Evolutionary conservation across 2,329 filamentous ascomycete genomes (phyloP), one percentile per base, ranked within the genome.

Genomic region (Pseudogymnoascus sp.): DNA sequence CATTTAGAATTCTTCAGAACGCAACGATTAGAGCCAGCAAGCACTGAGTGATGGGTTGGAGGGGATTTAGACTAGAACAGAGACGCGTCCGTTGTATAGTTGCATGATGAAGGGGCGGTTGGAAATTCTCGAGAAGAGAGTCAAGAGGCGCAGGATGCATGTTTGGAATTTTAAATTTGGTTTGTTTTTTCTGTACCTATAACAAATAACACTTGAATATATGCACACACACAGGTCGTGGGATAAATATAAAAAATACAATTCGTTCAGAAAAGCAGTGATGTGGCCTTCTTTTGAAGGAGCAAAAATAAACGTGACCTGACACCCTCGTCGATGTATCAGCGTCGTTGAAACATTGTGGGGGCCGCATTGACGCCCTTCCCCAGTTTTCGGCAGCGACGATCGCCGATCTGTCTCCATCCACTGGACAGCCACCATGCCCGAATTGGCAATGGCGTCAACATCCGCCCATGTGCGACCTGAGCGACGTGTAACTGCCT

Each of bases 71-170:
- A 50, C 22, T 50, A 80, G 67, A 80, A 77, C 0, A 76, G 75
- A 1, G 76, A 67, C 58, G 76, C 75, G 69, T 71, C 74, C 58
- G 76, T 75, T 36, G 69, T 66, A 64, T 78, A 79, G 0, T 77
- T 65, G 35, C 77, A 71, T 67, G 73, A 72, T 47, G 65, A 75
- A 0, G 74, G 22, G 41, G 14, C 2, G 68, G 0, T 69, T 71
- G 1, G 72, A 73, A 0, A 65, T 65, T 1, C 71, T 37, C 1
- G 60, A 0, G 64, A 58, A 41, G 77, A 33, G 47, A 28, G 15
- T 18, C 14, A 22, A 33, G 47, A 53, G 28, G 47, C 25, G 28
- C 47, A 53, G 47, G 47, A 53, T 53, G 25, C 47, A 53, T 53
- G 28, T 53, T 53, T 53, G 15, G 47, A 53, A 53, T 20, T 53